Evolutionary conservation across 257 asterid species (phyloP), one percentile per base, ranked within the genome.

Genomic region (Forsythia viridissima): DNA sequence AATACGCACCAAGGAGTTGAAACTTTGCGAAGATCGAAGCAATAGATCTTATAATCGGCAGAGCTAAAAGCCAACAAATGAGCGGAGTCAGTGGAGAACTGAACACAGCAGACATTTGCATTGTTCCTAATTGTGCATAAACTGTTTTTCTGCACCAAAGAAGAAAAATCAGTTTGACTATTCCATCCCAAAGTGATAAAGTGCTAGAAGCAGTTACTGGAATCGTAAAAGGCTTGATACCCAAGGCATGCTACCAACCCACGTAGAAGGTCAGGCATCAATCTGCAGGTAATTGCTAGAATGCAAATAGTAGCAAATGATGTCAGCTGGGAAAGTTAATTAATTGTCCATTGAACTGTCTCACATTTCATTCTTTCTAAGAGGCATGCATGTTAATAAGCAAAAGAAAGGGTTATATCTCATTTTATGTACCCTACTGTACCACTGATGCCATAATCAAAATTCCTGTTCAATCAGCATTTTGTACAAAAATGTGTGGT

Each of bases 41-140:
- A 95, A 70, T 93, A 90, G 73, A 93, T 91, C 87, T 84, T 91
- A 76, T 91, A 93, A 88, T 95, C 97, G 18, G 99, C 91, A 76
- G 99, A 87, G 84, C 91, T 91, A 82, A 88, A 93, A 71, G 96
- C 89, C 91, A 94, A 79, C 52, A 93, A 79, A 83, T 94, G 89
- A 76, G 89, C 15, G 36, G 96, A 89, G 79, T 89, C 85, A 10
- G 92, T 76, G 52, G 99, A 94, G 82, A 93, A 93, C 87, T 93
- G 99, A 75, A 93, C 93, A 74, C 92, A 80, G 90, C 98, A 94
- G 71, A 93, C 92, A 86, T 93, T 94, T 51, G 98, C 97, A 83
- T 86, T 89, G 87, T 85, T 93, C 90, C 87, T 87, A 63, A 93
- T 93, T 3, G 99, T 89, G 96, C 95, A 90, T 83, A 89, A 81